Evolutionary conservation across 129 eudicot species (phyloP), one percentile per base, ranked within the genome.

Genomic region (Heracleum sosnowskyi): DNA sequence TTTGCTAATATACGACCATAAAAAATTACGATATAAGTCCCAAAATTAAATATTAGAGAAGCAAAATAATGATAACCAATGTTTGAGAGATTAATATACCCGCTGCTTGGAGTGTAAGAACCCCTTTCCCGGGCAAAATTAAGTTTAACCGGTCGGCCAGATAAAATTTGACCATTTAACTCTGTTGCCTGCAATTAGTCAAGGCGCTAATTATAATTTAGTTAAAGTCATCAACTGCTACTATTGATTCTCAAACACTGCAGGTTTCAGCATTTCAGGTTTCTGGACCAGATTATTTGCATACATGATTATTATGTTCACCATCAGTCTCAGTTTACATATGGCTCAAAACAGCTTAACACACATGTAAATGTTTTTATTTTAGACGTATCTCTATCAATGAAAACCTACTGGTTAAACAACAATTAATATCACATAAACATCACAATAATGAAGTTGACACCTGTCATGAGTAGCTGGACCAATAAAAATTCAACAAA

Each of bases 1-100:
- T 11, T 82, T 79, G 66, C 85, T 87, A 79, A 84, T 47, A 83
- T 75, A 39, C 9, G 64, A 55, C 12, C 64, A 55, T 55, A 24
- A 35, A 57, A 69, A 20, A 49, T 63, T 26, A 64, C 41, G 42
- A n/a, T 36, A 55, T 53, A 20, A 33, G 36, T 28, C 12, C 46
- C 18, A 22, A 64, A 24, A 78, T 45, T 60, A 68, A 13, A 77
- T n/a, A 64, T 64, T 16, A 44, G 17, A 33, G 18, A 35, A 66
- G 60, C 57, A 15, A 13, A 42, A 62, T 46, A 62, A 77, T 62
- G 18, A 69, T 7, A 26, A 42, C 40, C 22, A 10, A 47, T 17
- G 22, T 28, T n/a, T 8, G 29, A 29, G 63, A 73, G 42, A 26
- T 2, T 7, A 7, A 20, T 7, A 7, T 72, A 60, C 82, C 72